Evolutionary conservation across 2,329 filamentous ascomycete genomes (phyloP).

Genomic region (Nannizziopsis arthrosporioides): DNA sequence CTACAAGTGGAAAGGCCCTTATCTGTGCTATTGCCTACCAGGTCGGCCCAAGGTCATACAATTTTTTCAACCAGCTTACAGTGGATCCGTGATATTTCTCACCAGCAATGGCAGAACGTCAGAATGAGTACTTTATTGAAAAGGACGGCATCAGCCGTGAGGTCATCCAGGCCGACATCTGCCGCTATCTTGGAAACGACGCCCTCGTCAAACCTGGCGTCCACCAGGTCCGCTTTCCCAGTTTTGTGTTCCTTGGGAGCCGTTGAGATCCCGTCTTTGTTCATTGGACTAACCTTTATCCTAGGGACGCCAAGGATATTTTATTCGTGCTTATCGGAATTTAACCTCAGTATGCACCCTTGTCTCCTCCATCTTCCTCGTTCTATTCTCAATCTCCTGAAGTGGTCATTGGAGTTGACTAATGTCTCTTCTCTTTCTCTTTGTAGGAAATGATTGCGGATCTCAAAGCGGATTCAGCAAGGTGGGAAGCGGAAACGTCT

Average conservation of each 20-base stretch:
- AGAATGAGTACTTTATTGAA: constrained; percentile 71
- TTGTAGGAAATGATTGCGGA: constrained; percentile 45
- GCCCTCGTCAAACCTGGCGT: constrained; percentile 64
- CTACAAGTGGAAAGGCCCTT: background rate
- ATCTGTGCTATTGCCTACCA: background rate
- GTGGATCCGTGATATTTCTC: constrained; percentile 4
- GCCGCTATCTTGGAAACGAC: constrained; percentile 72
- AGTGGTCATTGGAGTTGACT: background rate
- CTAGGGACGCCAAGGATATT: constrained; percentile 58
- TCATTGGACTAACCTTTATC: constrained; percentile 24
- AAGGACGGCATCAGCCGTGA: constrained; percentile 72
- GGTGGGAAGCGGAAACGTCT: constrained; percentile 38
- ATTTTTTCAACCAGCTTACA: background rate
- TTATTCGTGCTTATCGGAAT: constrained; percentile 67
- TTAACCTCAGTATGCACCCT: constrained; percentile 63
- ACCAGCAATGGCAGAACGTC: constrained; percentile 20
- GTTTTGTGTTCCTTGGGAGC: background rate
- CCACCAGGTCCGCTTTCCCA: constrained; percentile 50
- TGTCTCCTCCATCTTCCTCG: constrained; percentile 14
- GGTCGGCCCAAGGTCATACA: background rate
- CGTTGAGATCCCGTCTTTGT: background rate
- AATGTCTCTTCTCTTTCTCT: background rate
- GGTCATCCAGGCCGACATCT: constrained; percentile 74
- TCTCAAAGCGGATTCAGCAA: constrained; percentile 42
- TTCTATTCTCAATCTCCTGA: background rate